A percentile compares a stretch with the other conserved stretches of the same genome.
Conservation (phyloP, 192 early-diverging fungal genomes). For the Coemansia sp. region DNA sequence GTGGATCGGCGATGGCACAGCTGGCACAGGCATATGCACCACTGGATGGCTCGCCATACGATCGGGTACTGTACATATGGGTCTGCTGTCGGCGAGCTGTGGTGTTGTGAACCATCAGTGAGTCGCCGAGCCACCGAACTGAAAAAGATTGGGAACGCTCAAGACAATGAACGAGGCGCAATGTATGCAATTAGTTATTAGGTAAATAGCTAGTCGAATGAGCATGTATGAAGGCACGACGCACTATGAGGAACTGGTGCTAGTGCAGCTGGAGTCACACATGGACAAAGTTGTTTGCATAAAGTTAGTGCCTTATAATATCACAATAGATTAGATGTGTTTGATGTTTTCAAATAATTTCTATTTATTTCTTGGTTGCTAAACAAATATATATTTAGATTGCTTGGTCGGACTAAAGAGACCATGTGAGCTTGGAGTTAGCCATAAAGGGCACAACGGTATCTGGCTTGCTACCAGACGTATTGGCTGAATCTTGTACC, state of each 20-base stretch:
- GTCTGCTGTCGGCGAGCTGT: constrained; percentile 65
- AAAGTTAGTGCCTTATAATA: neutral
- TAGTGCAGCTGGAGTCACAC: constrained; percentile 38
- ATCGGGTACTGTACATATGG: constrained; percentile 78
- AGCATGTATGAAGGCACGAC: constrained; percentile 10
- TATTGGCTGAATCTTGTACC: neutral
- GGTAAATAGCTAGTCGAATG: constrained; percentile 1
- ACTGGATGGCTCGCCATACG: constrained; percentile 64
- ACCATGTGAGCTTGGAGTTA: constrained; percentile 65
- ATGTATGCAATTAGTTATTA: no score
- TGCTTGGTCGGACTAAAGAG: constrained; percentile 33
- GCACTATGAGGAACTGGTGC: constrained; percentile 41
- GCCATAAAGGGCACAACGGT: constrained; percentile 87
- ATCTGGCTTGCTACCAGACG: constrained; percentile 6
- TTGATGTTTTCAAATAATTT: no score
- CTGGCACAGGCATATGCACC: constrained; percentile 76
- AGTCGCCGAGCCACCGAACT: no score
- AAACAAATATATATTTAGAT: no score
- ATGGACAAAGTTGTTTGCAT: neutral
- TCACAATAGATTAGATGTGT: no score
- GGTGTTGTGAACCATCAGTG: no score
- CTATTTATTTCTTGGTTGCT: no score
- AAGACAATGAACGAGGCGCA: no score
- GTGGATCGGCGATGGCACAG: constrained; percentile 62
- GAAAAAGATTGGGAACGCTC: no score